Evolutionary conservation across 192 early-diverging fungal genomes (phyloP).

Genomic region (Jimgerdemannia flammicorona): DNA sequence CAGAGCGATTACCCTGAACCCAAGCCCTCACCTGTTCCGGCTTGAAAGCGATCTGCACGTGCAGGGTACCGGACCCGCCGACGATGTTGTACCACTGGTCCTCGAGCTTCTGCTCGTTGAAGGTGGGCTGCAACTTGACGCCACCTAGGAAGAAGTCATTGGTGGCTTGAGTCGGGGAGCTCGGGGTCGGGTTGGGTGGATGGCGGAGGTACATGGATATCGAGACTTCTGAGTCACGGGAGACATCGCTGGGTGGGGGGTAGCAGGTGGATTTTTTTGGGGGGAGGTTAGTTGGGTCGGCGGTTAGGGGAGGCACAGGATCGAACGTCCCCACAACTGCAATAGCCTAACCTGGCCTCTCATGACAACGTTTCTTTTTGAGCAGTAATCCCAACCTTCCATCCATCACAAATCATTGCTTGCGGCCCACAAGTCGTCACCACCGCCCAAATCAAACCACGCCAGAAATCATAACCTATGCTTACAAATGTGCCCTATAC

Average conservation of each 20-base stretch:
- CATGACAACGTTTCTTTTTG: too few species aligned
- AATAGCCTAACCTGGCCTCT: too few species aligned
- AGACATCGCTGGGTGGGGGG: slow-evolving; percentile 47
- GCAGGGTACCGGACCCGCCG: slow-evolving; percentile 66
- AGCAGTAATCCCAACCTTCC: too few species aligned
- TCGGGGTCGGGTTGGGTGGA: slow-evolving; percentile 33
- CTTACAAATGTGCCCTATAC: slow-evolving; percentile 78
- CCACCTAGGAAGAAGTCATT: slow-evolving; percentile 55
- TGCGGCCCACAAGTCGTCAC: too few species aligned
- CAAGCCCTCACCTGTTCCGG: slow-evolving; percentile 48
- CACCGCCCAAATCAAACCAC: too few species aligned
- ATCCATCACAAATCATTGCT: too few species aligned
- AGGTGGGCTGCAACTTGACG: slow-evolving; percentile 48
- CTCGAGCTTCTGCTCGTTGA: slow-evolving; percentile 35
- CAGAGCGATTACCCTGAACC: too few species aligned
- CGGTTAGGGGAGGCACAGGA: too few species aligned
- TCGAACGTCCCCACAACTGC: too few species aligned
- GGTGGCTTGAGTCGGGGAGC: slow-evolving; percentile 32
- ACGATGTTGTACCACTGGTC: slow-evolving; percentile 22
- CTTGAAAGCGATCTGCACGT: slow-evolving; percentile 70
- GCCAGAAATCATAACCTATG: slow-evolving; percentile 10
- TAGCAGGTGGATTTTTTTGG: slow-evolving; percentile 4
- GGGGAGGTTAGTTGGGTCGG: too few species aligned
- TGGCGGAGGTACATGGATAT: slow-evolving; percentile 56
- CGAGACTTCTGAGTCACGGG: slow-evolving; percentile 54